Base-by-base conservation (phyloP, 352 stramenopile genomes). In the Phytopythium mirpurense region DNA sequence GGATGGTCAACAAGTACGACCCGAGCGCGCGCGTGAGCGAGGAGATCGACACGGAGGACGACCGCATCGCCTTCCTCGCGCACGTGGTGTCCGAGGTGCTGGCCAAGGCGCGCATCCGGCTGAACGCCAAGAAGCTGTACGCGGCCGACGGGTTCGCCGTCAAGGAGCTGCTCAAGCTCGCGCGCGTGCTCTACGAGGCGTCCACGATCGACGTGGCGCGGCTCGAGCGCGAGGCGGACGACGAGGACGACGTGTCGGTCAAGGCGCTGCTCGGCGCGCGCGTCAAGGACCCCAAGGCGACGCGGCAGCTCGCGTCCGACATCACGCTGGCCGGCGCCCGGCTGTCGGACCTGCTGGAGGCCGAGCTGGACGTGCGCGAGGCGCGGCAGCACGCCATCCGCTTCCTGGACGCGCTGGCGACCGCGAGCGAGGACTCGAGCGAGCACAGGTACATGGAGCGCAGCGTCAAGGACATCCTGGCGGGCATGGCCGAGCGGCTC, bases 61-160 rank as follows among this genome's bases (percentile, higher is more conserved):
- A 98, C 60, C 81, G 93, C 32, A 86, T 98, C 18, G 78, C 97
- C 54, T 98, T 99, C 60, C 68, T 99, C 21, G 96, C 93, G 12
- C 82, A 84, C 32, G 73, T 91, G 15, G 72, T 78, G 26, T 71
- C 74, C 24, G 82, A 93, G 56, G 73, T 98, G 43, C 67, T 87
- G n/a, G 70, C 65, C 31, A 97, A 97, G 63, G 88, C 93, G 35
- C 79, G 92, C 32, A 93, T 99, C 47, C 87, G 86, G 32, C 74
- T 99, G 19, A 97, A 98, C 63, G 78, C 90, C 3, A 98, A 97
- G 75, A 92, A 93, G 32, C 65, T 99, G n/a, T 98, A 99, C 68
- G 78, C 90, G 7, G 93, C 95, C n/a, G 93, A 98, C 62, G 92
- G 89, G 7, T 89, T 88, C 48, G 88, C 88, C 12, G 90, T 97